Conservation (phyloP, 805 yeast species). For the Metschnikowia dekortorum region DNA sequence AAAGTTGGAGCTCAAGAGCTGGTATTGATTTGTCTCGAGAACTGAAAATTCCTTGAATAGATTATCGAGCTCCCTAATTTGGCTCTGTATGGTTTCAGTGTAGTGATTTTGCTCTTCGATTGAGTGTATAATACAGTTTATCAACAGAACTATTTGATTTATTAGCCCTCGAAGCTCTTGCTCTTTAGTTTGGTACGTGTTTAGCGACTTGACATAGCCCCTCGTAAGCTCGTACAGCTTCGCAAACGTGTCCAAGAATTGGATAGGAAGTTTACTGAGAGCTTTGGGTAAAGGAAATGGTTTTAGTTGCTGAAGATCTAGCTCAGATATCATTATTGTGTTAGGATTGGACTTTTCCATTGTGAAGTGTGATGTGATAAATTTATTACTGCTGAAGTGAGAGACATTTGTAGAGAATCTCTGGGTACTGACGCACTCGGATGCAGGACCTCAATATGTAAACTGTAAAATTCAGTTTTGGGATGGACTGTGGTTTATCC, state of each 20-base stretch:
- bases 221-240: conserved; percentile 26
- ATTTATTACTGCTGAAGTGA: no score
- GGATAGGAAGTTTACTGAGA: conserved; percentile 27
- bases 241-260: conserved; percentile 23
- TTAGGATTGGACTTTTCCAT: neutral
- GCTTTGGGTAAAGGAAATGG: conserved; percentile 27
- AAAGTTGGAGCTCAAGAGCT: conserved; percentile 33
- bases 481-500: no score
- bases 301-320: conserved; percentile 5
- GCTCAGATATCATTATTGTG: neutral
- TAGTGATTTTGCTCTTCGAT: conserved; percentile 16
- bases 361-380: neutral
- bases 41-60: conserved; percentile 30
- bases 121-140: conserved; percentile 21
- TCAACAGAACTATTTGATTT: conserved; percentile 13
- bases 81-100: conserved; percentile 21
- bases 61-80: conserved; percentile 20
- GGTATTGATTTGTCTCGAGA: conserved; percentile 37
- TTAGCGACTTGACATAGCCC: conserved; percentile 21
- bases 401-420: no score
- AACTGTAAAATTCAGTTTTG: no score
- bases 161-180: conserved; percentile 17
- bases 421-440: no score
- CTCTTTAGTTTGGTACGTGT: conserved; percentile 20
- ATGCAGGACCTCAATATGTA: no score